Evolutionary conservation across 352 stramenopile genomes (phyloP), one percentile per base, ranked within the genome.

Genomic region (Pythium graminicola): DNA sequence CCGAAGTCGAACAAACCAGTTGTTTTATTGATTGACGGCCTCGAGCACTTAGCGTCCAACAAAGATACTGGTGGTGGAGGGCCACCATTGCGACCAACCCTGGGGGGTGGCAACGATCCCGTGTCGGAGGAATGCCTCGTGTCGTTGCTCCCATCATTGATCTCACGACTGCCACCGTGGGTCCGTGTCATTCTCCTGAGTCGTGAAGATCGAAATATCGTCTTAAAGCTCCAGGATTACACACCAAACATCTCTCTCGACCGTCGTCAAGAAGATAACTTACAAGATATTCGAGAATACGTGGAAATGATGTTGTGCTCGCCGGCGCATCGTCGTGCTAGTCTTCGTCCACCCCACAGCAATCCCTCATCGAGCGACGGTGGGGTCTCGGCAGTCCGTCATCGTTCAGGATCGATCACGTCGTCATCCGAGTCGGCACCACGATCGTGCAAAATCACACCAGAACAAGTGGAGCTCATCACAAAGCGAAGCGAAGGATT

Each of bases 161-260:
- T 84, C 16, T 50, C 70, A 17, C 70, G 69, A 0, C 61, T 89
- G 29, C 79, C 79, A 14, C 67, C 69, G 23, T 89, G 79, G 79
- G 79, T 89, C 1, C 76, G 79, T 7, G 32, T 87, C 19, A 71
- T 89, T 10, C 24, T 87, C 14, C 54, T 86, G 26, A 86, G 76
- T 41, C 69, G 79, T n/a, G 74, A 85, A 32, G 73, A 86, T 8
- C 70, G 67, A 9, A 44, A 48, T n/a, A 78, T 89, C 23, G 57
- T 72, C n/a, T 58, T 66, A 14, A 83, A 79, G 50, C 59, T 89
- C 4, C 79, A 86, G 26, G 58, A 67, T 8, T 84, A 78, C 31
- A 62, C 57, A 5, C 72, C 73, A 14, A 72, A 50, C 28, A 55
- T 87, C 4, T 61, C 54, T 2, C 62, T 87, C 29, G 76, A 85